These are phyloP conservation scores for Neofusicoccum sp. DNA, from an alignment of 2,329 filamentous ascomycete species.

Conservation along the genomic window DNA sequence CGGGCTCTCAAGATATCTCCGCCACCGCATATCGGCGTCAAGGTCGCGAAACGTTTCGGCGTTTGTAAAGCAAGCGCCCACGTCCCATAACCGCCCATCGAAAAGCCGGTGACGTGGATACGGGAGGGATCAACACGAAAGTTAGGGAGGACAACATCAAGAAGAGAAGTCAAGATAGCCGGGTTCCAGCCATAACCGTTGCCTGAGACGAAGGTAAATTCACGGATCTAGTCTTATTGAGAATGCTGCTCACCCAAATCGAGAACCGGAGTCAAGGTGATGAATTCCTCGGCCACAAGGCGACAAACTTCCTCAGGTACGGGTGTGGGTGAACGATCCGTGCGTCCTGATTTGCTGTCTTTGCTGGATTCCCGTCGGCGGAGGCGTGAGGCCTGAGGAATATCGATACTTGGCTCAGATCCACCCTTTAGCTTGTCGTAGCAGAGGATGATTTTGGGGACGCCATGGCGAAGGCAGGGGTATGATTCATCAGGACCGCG, in stretches of 20 bases:
- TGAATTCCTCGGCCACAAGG: constrained; percentile 20
- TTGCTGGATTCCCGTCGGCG: constrained; percentile 8
- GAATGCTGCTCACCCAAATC: background rate
- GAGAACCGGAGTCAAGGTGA: constrained; percentile 8
- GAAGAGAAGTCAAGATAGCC: constrained; percentile 15
- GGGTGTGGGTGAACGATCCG: constrained; percentile 5
- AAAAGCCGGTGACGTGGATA: constrained; percentile 22
- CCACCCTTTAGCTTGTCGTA: constrained; percentile 17
- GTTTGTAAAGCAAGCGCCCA: constrained; percentile 19
- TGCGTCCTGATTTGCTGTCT: background rate
- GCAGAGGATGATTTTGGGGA: constrained; percentile 21
- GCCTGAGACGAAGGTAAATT: background rate
- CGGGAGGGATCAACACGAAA: constrained; percentile 19
- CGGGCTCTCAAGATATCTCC: constrained; percentile 15
- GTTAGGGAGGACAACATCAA: constrained; percentile 17
- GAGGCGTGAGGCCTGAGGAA: constrained; percentile 18
- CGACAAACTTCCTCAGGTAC: constrained; percentile 12
- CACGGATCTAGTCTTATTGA: background rate
- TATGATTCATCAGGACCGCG: constrained; percentile 15
- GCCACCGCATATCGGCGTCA: constrained; percentile 21
- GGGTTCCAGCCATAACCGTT: constrained; percentile 23
- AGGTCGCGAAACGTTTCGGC: constrained; percentile 20
- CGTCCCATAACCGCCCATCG: constrained; percentile 22
- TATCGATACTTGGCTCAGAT: background rate
- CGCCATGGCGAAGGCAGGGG: constrained; percentile 17